Evolutionary conservation across 2,329 filamentous ascomycete species (phyloP).

Genomic region (Calonectria pauciramosa): DNA sequence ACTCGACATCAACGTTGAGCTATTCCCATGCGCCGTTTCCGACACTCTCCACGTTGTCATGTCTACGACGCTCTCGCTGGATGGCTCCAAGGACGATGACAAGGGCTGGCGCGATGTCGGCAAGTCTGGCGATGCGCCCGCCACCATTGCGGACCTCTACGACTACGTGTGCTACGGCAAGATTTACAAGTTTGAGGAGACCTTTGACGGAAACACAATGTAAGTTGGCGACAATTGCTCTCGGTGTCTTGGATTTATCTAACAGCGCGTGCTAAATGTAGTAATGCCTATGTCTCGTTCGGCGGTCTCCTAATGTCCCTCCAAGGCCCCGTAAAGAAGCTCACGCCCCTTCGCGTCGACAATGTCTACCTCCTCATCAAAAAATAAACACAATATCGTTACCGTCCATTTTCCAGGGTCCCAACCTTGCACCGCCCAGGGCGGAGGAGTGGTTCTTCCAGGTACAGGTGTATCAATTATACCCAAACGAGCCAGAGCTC

Average conservation of each 20-base stretch:
- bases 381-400: slow-evolving; percentile 70
- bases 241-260: slow-evolving; percentile 18
- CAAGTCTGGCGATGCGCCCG: slow-evolving; percentile 66
- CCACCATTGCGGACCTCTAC: slow-evolving; percentile 81
- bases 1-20: slow-evolving; percentile 94
- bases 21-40: slow-evolving; percentile 82
- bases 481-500: slow-evolving; percentile 38
- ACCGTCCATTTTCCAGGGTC: slow-evolving; percentile 31
- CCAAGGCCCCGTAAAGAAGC: slow-evolving; percentile 95
- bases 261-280: slow-evolving; percentile 54
- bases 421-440: background rate
- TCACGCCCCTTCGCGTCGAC: slow-evolving; percentile 91
- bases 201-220: slow-evolving; percentile 85
- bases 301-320: slow-evolving; percentile 92
- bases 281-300: slow-evolving; percentile 95
- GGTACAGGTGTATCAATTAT: slow-evolving; percentile 43
- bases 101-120: slow-evolving; percentile 86
- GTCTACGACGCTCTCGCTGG: slow-evolving; percentile 87
- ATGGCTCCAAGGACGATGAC: slow-evolving; percentile 83
- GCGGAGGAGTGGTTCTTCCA: slow-evolving; percentile 30
- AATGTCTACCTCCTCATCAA: slow-evolving; percentile 94
- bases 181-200: slow-evolving; percentile 90
- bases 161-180: slow-evolving; percentile 92
- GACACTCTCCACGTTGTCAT: slow-evolving; percentile 86
- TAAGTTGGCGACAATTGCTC: slow-evolving; percentile 54